Percentiles rank a stretch among this genome's conserved stretches.
Conservation (phyloP, 2,329 filamentous ascomycete genomes). For the Aureobasidium sp. region DNA sequence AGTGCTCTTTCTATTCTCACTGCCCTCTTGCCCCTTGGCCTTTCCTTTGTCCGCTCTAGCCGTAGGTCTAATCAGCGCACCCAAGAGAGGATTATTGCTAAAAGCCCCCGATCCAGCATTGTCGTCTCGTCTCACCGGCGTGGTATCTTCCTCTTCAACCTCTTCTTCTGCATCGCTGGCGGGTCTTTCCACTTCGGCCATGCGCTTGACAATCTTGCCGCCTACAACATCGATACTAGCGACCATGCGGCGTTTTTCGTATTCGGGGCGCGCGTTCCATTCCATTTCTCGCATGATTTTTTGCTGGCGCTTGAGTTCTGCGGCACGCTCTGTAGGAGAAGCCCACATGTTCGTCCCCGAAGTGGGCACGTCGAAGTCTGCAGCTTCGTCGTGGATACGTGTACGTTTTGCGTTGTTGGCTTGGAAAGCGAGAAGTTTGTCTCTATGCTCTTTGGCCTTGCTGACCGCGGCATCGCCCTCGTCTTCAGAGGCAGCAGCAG, state of each 20-base stretch:
- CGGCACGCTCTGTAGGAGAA: slow-evolving; percentile 70
- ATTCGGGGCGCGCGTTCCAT: slow-evolving; percentile 77
- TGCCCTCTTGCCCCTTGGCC: slow-evolving; percentile 34
- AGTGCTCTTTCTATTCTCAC: slow-evolving; percentile 28
- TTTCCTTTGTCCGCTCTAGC: slow-evolving; percentile 48
- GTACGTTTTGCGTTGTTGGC: slow-evolving; percentile 79
- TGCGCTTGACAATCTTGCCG: slow-evolving; percentile 67
- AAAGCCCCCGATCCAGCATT: slow-evolving; percentile 46
- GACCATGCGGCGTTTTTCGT: slow-evolving; percentile 79
- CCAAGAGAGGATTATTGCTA: slow-evolving; percentile 61
- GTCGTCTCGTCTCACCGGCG: slow-evolving; percentile 28
- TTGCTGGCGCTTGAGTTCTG: slow-evolving; percentile 79
- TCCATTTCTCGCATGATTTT: slow-evolving; percentile 77
- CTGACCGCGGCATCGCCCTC: slow-evolving; percentile 51
- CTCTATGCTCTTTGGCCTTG: slow-evolving; percentile 69
- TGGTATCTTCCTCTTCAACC: slow-evolving; percentile 29
- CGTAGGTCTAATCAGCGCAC: slow-evolving; percentile 58
- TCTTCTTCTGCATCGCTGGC: slow-evolving; percentile 49
- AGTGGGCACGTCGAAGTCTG: slow-evolving; percentile 59
- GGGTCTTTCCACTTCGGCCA: slow-evolving; percentile 55
- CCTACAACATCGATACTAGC: slow-evolving; percentile 77
- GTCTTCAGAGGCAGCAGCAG: slow-evolving; percentile 26
- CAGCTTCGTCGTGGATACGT: slow-evolving; percentile 78
- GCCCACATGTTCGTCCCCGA: slow-evolving; percentile 71
- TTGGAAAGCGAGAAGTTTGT: slow-evolving; percentile 75